A percentile compares a stretch with the other conserved stretches of the same genome.
phyloP scores from a whole-genome alignment of 192 early-diverging fungal genomes.

The Linnemannia exigua region DNA sequence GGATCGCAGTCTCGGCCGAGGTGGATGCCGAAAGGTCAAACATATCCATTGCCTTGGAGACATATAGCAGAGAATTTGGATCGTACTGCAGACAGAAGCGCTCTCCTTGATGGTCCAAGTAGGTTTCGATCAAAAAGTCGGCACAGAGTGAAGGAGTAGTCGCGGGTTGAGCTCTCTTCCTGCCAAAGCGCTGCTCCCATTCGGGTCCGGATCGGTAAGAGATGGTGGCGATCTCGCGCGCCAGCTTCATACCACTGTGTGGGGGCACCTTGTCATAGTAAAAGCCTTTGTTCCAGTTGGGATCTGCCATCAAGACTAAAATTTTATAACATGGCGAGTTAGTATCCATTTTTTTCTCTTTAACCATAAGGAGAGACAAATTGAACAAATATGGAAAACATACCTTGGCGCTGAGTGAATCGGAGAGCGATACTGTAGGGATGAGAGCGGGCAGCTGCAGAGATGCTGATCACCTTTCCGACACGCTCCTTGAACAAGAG shows the following conservation, averaged over 20 bases:
- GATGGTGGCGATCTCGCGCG: slow-evolving; percentile 94
- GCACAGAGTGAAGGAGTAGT: slow-evolving; percentile 87
- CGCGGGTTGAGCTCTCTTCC: slow-evolving; percentile 81
- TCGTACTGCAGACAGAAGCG: slow-evolving; percentile 94
- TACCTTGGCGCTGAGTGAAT: slow-evolving; percentile 92
- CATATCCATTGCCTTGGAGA: slow-evolving; percentile 99
- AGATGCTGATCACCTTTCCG: slow-evolving; percentile 84
- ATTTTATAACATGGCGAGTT: slow-evolving; percentile 8
- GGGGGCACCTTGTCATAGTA: slow-evolving; percentile 93
- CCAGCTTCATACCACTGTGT: slow-evolving; percentile 96
- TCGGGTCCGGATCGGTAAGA: slow-evolving; percentile 96
- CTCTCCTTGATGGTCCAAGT: slow-evolving; percentile 97
- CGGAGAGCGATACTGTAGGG: slow-evolving; percentile 97
- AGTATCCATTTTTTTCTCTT: background rate
- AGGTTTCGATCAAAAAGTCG: slow-evolving; percentile 96
- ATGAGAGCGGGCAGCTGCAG: slow-evolving; percentile 93
- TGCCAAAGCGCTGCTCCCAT: slow-evolving; percentile 96
- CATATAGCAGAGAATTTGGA: slow-evolving; percentile 92
- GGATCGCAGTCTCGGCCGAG: slow-evolving; percentile 52
- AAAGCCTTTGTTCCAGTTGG: slow-evolving; percentile 94
- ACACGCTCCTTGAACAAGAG: slow-evolving; percentile 89
- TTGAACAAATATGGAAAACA: background rate
- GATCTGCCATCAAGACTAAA: slow-evolving; percentile 92
- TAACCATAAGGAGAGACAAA: background rate
- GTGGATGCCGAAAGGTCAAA: slow-evolving; percentile 90